Base-by-base conservation (phyloP, 805 yeast genomes). In the Nakazawaea wickerhamii region DNA sequence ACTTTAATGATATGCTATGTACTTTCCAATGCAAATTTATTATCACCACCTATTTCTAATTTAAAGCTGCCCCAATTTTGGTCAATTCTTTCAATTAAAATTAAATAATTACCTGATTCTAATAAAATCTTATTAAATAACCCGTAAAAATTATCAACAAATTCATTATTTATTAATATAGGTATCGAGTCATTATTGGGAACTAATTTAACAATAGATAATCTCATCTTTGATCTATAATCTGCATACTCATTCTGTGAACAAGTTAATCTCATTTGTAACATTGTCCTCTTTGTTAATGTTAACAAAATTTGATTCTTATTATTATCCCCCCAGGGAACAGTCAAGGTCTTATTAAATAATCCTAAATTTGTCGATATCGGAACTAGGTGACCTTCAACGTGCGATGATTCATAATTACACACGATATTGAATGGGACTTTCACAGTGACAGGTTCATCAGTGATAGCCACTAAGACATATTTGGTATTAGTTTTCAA, bases 391-490 rank as follows among this genome's bases (percentile, higher is more conserved):
- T 11, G 7, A 5, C 18, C 23, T 5, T 14, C 14, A 14, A 23
- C 23, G 1, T 23, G 30, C 7, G 28, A n/a, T 13, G n/a, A 14
- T 2, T 36, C 26, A n/a, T 22, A 36, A 27, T 36, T 36, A 5
- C 26, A 6, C 31, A 28, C 19, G 9, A 36, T 5, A 23, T 14
- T 9, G 27, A 18, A 27, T 13, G 40, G 40, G 10, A 28, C 6
- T 13, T 27, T 27, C 14, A n/a, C 59, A 4, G 56, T 55, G 10
- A 23, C 30, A 1, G 64, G 55, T 4, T 65, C 66, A 49, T 64
- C 73, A 0, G 76, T 66, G 1, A 84, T 77, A 2, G 67, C 54
- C 1, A 80, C 59, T 0, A 74, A 48, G 20, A 70, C 62, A 49
- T 77, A 80, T 13, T 50, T 50, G 2, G 71, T 72, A 0, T 64